These are phyloP conservation scores for Syzygium syzygioides DNA, from an alignment of 441 rosid species.

Conservation along the genomic window DNA sequence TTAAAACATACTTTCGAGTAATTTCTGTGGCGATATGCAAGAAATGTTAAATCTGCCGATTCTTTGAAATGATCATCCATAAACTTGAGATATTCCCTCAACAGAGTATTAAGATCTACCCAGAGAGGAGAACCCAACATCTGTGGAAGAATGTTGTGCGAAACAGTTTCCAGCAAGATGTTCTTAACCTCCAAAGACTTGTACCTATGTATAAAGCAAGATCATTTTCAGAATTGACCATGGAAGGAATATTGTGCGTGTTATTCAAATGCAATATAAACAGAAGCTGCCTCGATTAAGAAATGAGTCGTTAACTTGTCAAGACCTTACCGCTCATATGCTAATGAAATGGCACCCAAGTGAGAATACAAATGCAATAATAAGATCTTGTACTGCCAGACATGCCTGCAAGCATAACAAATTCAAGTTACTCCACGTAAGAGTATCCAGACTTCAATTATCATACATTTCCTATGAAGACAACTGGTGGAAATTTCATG, in stretches of 20 bases:
- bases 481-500: neutral
- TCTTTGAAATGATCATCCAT: constrained; percentile 99
- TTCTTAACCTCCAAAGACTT: constrained; percentile 95
- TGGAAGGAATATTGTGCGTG: neutral
- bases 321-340: constrained; percentile 66
- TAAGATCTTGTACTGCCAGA: constrained; percentile 87
- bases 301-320: neutral
- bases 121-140: constrained; percentile 86
- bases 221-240: constrained; percentile 8
- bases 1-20: constrained; percentile 73
- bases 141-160: constrained; percentile 85
- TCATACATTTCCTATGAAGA: neutral
- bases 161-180: constrained; percentile 88
- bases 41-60: constrained; percentile 97
- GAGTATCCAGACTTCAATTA: neutral
- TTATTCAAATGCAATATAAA: neutral
- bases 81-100: constrained; percentile 90
- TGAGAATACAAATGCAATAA: constrained; percentile 87
- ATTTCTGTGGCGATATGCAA: constrained; percentile 97
- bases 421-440: constrained; percentile 9
- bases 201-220: constrained; percentile 48
- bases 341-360: constrained; percentile 70
- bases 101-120: constrained; percentile 58
- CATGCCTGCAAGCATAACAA: constrained; percentile 48
- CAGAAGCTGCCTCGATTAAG: neutral